Percentiles rank a stretch among this genome's conserved stretches.
Conservation (phyloP, 768 basidiomycete genomes). For the Serendipita indica region DNA sequence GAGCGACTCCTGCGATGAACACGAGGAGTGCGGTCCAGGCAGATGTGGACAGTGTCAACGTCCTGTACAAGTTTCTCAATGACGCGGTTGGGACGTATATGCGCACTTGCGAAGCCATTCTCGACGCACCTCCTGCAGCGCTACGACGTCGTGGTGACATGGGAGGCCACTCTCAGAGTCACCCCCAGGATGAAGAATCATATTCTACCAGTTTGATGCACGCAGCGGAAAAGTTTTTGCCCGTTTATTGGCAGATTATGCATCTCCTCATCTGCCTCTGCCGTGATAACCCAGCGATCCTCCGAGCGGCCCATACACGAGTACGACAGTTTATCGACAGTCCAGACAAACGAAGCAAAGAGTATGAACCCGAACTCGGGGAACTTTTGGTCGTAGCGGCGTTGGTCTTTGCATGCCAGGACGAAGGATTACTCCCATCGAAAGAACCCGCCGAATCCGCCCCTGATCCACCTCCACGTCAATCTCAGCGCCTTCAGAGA, state of each 20-base stretch:
- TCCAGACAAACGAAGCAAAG: neutral
- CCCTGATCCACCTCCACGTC: neutral
- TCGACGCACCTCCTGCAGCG: neutral
- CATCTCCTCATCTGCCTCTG: constrained; percentile 1
- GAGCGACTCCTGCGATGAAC: neutral
- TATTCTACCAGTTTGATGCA: neutral
- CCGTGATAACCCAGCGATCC: neutral
- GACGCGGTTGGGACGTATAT: neutral
- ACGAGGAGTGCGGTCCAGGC: neutral
- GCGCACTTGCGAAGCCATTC: neutral
- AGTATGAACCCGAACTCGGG: neutral
- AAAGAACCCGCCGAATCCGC: neutral
- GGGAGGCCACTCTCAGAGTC: neutral
- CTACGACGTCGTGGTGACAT: neutral
- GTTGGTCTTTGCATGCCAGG: constrained; percentile 2
- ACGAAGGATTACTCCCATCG: neutral
- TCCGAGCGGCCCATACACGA: neutral
- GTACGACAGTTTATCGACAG: constrained; percentile 4
- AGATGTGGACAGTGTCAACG: neutral
- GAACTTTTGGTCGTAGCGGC: constrained; percentile 1
- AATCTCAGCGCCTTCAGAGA: too few species aligned
- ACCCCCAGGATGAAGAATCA: neutral
- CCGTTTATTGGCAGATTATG: constrained; percentile 3
- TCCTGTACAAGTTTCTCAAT: neutral
- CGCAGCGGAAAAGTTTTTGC: neutral